Percentiles rank a stretch among this genome's conserved stretches.
These are phyloP conservation scores for Jatropha podagrica DNA, from an alignment of 441 rosid genomes.

Conservation along the genomic window DNA sequence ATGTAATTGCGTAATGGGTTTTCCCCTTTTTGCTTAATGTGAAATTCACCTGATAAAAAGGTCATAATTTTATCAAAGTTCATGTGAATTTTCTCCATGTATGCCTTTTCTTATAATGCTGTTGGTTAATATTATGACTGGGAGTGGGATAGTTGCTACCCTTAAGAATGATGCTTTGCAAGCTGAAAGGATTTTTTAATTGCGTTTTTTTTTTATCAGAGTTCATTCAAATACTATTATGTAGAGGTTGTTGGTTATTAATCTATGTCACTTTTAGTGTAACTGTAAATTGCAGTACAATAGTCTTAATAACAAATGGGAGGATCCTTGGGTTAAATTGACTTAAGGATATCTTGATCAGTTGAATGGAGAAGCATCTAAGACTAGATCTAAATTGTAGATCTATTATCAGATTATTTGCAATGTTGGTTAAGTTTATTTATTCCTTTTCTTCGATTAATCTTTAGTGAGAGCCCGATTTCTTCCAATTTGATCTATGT, in stretches of 20 bases:
- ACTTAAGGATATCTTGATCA: background rate
- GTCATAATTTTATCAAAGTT: background rate
- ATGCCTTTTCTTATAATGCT: background rate
- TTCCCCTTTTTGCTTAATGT: background rate
- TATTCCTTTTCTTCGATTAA: background rate
- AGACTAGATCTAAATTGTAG: background rate
- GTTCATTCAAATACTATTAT: background rate
- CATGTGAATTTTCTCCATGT: background rate
- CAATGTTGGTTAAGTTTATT: background rate
- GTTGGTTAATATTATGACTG: background rate
- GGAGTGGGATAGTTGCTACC: background rate
- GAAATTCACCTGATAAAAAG: background rate
- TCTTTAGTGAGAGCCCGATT: background rate
- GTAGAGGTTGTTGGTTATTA: background rate
- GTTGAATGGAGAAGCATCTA: background rate
- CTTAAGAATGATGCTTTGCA: background rate
- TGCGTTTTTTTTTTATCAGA: background rate
- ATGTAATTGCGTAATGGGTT: conserved; percentile 1
- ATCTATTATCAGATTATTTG: background rate
- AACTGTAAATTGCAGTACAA: background rate
- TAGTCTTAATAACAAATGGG: background rate
- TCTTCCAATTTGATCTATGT: background rate
- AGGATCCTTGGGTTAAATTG: background rate
- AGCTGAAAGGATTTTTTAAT: background rate
- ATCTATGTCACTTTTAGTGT: background rate